Percentiles rank a stretch among this genome's conserved stretches.
Evolutionary conservation across 345 rosid genomes (phyloP).

Genomic region (Acer negundo): DNA sequence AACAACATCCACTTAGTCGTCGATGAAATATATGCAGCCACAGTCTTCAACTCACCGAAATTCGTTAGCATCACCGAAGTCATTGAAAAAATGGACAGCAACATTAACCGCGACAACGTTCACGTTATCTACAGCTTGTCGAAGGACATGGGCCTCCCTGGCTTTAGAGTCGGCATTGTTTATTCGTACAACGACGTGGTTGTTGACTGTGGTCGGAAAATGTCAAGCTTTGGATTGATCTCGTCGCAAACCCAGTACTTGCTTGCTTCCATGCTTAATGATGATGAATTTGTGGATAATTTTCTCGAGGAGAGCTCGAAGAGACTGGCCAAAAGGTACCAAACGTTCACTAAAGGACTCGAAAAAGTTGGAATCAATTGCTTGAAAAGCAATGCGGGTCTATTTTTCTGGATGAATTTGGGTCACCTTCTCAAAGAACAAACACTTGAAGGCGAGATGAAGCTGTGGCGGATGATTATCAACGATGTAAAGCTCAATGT

Average conservation of each 20-base stretch:
- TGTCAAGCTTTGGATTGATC: slow-evolving; percentile 88
- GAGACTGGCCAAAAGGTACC: slow-evolving; percentile 53
- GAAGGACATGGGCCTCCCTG: slow-evolving; percentile 93
- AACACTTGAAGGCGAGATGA: slow-evolving; percentile 52
- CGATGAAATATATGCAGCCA: slow-evolving; percentile 83
- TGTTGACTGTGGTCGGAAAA: slow-evolving; percentile 61
- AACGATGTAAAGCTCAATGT: slow-evolving; percentile 73
- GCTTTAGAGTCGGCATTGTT: slow-evolving; percentile 76
- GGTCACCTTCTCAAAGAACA: slow-evolving; percentile 50
- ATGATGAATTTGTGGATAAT: slow-evolving; percentile 52
- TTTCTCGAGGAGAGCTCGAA: slow-evolving; percentile 55
- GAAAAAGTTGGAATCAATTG: slow-evolving; percentile 54
- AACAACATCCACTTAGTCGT: slow-evolving; percentile 73
- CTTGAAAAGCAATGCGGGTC: slow-evolving; percentile 60
- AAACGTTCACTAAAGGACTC: slow-evolving; percentile 46
- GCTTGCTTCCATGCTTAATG: slow-evolving; percentile 74
- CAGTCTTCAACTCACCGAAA: slow-evolving; percentile 53
- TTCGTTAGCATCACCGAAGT: slow-evolving; percentile 72
- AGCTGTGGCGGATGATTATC: slow-evolving; percentile 63
- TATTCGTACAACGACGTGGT: slow-evolving; percentile 76
- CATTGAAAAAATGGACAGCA: slow-evolving; percentile 40
- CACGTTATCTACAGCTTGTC: slow-evolving; percentile 86
- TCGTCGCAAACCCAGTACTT: slow-evolving; percentile 73
- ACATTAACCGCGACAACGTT: slow-evolving; percentile 48
- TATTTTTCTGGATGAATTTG: slow-evolving; percentile 85